Base-by-base conservation (phyloP, 176 grass and related monocot species). In the Olyra latifolia region DNA sequence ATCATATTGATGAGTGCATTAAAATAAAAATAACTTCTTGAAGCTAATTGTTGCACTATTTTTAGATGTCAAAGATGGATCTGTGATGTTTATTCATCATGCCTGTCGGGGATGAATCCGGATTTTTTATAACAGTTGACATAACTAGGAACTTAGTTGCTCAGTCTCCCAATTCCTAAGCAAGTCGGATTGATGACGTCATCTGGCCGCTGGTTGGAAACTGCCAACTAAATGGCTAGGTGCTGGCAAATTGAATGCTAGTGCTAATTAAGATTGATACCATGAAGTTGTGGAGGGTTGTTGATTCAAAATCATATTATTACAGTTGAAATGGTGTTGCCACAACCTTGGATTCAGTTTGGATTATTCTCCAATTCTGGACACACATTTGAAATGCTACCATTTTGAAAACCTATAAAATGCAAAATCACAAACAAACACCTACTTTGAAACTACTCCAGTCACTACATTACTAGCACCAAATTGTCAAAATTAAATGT, bases 11-110 rank as follows among this genome's bases (percentile, higher is more conserved):
- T 27, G 11, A 44, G 38, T 45, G 58, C 9, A 41, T 32, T 64
- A 25, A 44, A 23, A 75, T 48, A 61, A 35, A 66, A 8, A 32
- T 42, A 74, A 72, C 69, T 72, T 64, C 14, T 57, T 24, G 42
- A 86, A 66, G 19, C 22, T 49, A 61, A 80, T 56, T 59, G 50
- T 74, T 4, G 12, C 28, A 44, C 10, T 38, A 54, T 3, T 86
- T 72, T 77, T 63, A 44, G 22, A 63, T 85, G 23, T 42, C 75
- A 16, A 72, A 17, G 60, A 74, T 66, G 59, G 28, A 35, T 74
- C 38, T 38, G 27, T 68, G 8, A 1, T 71, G 6, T 53, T 58
- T 42, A 35, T 35, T 35, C 5, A 35, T 35, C 5, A 35, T 2
- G 5, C 32, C 32, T 35, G 32, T 35, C 5, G 32, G 32, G 32